These are phyloP conservation scores for Suillus cothurnatus DNA, from an alignment of 768 basidiomycete species.

Conservation along the genomic window DNA sequence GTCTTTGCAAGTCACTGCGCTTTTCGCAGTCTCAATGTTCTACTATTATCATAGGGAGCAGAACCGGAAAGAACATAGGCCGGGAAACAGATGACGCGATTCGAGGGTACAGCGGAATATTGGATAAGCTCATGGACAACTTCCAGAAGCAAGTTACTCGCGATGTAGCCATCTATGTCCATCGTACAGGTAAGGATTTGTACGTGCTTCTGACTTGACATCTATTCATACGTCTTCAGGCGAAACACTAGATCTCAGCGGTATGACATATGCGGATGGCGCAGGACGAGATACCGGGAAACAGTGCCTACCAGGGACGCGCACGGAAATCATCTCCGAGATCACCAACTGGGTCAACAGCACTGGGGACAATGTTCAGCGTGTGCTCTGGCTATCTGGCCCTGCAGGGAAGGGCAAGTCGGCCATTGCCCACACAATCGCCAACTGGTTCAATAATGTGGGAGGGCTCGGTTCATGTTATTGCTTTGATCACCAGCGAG, in stretches of 20 bases:
- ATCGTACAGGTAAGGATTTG: neutral
- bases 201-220: neutral
- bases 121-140: slow-evolving; percentile 4
- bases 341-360: slow-evolving; percentile 27
- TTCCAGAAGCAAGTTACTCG: neutral
- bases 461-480: slow-evolving; percentile 7
- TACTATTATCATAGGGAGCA: neutral
- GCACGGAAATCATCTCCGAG: slow-evolving; percentile 24
- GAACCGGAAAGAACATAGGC: too few species aligned
- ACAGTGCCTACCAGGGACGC: slow-evolving; percentile 23
- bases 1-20: too few species aligned
- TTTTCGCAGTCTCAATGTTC: too few species aligned
- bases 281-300: neutral
- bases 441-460: slow-evolving; percentile 6
- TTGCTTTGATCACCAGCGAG: slow-evolving; percentile 8
- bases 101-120: neutral
- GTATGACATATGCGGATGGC: neutral
- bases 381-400: neutral
- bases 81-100: neutral
- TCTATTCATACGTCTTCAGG: neutral
- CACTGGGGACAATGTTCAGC: neutral
- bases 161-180: neutral
- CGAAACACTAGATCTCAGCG: neutral
- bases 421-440: slow-evolving; percentile 16
- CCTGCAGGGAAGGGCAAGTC: neutral